A percentile compares a stretch with the other conserved stretches of the same genome.
Evolutionary conservation across 306 rosid genomes (phyloP).

Genomic region (Begonia peltatifolia): DNA sequence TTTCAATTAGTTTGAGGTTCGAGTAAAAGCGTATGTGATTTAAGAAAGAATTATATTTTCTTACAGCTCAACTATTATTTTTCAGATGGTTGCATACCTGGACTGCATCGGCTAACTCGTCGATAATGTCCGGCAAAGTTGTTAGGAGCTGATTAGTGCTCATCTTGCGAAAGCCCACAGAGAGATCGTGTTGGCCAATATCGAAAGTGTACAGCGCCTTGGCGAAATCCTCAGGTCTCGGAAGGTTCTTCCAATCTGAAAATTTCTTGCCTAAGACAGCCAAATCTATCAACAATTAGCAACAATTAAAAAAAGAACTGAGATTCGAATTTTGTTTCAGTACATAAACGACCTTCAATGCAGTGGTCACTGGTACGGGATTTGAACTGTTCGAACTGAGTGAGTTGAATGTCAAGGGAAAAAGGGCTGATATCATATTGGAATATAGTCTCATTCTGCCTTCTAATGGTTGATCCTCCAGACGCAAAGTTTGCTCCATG

Average conservation of each 20-base stretch:
- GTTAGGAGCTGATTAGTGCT: neutral
- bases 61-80: neutral
- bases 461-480: neutral
- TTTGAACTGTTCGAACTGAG: neutral
- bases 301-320: neutral
- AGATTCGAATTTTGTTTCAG: neutral
- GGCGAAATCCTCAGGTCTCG: neutral
- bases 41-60: neutral
- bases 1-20: too few relatives aligned
- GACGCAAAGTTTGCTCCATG: neutral
- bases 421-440: neutral
- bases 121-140: conserved; percentile 5
- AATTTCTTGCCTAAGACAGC: neutral
- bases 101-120: neutral
- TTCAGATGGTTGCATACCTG: neutral
- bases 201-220: conserved; percentile 11
- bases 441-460: neutral
- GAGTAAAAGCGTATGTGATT: neutral
- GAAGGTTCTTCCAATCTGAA: neutral
- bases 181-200: conserved; percentile 14
- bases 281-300: neutral
- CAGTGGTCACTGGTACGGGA: neutral
- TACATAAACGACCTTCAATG: neutral
- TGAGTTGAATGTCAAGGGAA: neutral
- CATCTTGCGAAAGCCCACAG: neutral